A percentile compares a stretch with the other conserved stretches of the same genome.
These are phyloP conservation scores for Plicaturopsis crispa DNA, from an alignment of 768 basidiomycete genomes.

Conservation along the genomic window DNA sequence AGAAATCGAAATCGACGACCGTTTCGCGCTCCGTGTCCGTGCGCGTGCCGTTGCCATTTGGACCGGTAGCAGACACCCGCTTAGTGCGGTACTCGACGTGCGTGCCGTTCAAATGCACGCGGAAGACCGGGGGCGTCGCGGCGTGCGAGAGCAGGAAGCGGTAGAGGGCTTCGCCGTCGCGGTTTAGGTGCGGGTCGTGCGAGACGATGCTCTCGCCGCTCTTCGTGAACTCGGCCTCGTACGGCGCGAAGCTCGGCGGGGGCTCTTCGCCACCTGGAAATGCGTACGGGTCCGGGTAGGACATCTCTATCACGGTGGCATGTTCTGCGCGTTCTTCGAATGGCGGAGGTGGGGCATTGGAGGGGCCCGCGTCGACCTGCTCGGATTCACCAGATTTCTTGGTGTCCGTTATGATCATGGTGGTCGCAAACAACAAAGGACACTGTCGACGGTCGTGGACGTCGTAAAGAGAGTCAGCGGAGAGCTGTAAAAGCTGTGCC, in stretches of 20 bases:
- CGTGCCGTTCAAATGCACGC: constrained; percentile 43
- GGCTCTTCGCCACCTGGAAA: constrained; percentile 31
- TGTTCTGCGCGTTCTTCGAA: background rate
- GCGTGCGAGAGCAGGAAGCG: constrained; percentile 63
- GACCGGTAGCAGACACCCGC: constrained; percentile 29
- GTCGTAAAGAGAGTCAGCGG: too few species aligned
- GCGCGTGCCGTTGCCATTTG: constrained; percentile 24
- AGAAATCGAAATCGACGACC: constrained; percentile 65
- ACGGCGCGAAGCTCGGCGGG: constrained; percentile 57
- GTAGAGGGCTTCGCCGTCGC: constrained; percentile 67
- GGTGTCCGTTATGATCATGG: too few species aligned
- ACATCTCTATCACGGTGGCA: background rate
- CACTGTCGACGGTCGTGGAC: too few species aligned
- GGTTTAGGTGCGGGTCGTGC: constrained; percentile 63
- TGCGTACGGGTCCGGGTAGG: too few species aligned
- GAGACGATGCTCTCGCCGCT: constrained; percentile 49
- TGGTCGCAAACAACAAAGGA: too few species aligned
- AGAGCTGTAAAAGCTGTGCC: too few species aligned
- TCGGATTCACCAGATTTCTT: too few species aligned
- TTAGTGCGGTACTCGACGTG: constrained; percentile 49
- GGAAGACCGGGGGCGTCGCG: constrained; percentile 32
- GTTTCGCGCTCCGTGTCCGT: constrained; percentile 51
- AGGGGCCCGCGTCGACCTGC: background rate
- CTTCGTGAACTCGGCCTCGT: constrained; percentile 54
- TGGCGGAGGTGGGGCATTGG: background rate